Evolutionary conservation across 176 grass and related monocot genomes (phyloP).

Genomic region (Neostapfia colusana): DNA sequence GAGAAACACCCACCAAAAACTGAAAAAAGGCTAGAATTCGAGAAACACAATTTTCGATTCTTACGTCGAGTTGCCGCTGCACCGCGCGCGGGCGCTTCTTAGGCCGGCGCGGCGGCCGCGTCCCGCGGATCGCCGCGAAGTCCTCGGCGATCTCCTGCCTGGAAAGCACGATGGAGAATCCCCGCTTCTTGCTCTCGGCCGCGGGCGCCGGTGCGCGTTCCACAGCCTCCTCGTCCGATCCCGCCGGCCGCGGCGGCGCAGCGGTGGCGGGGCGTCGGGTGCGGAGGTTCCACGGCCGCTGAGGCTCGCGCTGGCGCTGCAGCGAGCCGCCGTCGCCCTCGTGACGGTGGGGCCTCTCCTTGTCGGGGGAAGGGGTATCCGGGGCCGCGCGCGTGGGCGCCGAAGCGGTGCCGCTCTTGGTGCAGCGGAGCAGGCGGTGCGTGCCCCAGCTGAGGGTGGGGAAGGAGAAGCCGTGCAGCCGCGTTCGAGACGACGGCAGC

Average conservation of each 20-base stretch:
- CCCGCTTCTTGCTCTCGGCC: conserved; percentile 4
- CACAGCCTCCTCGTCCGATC: background rate
- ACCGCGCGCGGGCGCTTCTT: conserved; percentile 56
- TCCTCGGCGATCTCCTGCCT: conserved; percentile 61
- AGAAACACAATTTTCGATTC: background rate
- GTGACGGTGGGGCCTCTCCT: conserved; percentile 23
- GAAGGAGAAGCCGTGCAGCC: conserved; percentile 59
- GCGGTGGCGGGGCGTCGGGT: conserved; percentile 41
- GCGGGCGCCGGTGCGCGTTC: background rate
- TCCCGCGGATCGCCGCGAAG: conserved; percentile 50
- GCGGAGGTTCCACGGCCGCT: conserved; percentile 55
- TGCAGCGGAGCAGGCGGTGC: conserved; percentile 60
- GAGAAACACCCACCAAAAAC: background rate
- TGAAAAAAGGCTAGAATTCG: background rate
- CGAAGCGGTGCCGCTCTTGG: conserved; percentile 36
- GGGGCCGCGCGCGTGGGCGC: background rate
- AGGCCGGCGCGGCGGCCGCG: conserved; percentile 56
- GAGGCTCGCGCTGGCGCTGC: conserved; percentile 20
- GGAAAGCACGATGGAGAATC: conserved; percentile 52
- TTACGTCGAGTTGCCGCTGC: conserved; percentile 62
- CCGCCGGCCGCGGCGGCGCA: conserved; percentile 3
- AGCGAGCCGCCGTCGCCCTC: conserved; percentile 6
- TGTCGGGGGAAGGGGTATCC: conserved; percentile 32
- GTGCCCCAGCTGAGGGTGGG: conserved; percentile 61
- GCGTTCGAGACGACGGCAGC: conserved; percentile 7